A percentile compares a stretch with the other conserved stretches of the same genome.
phyloP scores from a whole-genome alignment of 331 rosid species.

The Quercus tomentella region DNA sequence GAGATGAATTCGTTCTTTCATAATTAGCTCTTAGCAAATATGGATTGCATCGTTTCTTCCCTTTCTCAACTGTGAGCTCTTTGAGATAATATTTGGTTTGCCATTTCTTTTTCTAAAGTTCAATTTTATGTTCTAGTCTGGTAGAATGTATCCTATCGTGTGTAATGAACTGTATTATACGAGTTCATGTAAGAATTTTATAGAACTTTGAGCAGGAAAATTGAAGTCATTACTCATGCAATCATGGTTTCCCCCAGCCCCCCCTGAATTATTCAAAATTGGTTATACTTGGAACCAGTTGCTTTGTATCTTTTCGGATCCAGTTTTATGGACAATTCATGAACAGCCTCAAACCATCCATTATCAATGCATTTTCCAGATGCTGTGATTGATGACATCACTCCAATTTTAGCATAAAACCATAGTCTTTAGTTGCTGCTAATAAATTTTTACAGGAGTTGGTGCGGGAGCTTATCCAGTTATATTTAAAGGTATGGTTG shows the following conservation, averaged over 20 bases:
- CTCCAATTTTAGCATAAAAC: neutral
- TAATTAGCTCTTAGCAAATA: slow-evolving; percentile 9
- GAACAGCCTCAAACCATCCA: no score
- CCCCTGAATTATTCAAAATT: no score
- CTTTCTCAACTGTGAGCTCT: neutral
- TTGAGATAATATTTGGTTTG: neutral
- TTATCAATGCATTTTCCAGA: no score
- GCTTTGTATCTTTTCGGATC: no score
- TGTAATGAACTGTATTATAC: neutral
- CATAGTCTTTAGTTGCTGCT: neutral
- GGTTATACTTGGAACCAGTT: no score
- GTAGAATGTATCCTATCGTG: neutral
- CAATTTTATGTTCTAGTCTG: neutral
- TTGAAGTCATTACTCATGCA: neutral
- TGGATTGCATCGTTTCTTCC: slow-evolving; percentile 18
- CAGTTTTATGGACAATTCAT: no score
- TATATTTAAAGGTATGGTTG: neutral
- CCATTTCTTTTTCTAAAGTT: neutral
- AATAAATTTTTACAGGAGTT: neutral
- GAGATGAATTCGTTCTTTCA: slow-evolving; percentile 21
- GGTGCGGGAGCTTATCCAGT: neutral
- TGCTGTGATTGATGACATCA: neutral
- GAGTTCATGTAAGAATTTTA: neutral
- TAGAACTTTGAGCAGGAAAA: neutral
- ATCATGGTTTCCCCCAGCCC: no score